A percentile compares a stretch with the other conserved stretches of the same genome.
These are phyloP conservation scores for Pochonia chlamydosporia DNA, from an alignment of 2,329 filamentous ascomycete species.

Conservation along the genomic window DNA sequence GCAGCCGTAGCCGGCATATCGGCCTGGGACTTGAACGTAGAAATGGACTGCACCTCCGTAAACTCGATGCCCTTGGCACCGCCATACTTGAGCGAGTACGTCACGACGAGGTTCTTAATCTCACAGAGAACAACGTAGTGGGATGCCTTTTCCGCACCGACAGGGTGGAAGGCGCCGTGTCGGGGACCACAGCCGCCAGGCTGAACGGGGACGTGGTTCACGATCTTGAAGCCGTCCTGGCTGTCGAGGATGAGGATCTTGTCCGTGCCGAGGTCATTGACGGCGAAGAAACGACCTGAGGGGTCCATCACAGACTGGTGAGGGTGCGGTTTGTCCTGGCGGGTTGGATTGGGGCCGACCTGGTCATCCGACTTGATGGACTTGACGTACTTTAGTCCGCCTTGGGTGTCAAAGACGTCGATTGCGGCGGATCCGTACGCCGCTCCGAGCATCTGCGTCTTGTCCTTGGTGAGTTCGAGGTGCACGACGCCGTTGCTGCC, in stretches of 20 bases:
- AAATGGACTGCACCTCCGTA: slow-evolving; percentile 29
- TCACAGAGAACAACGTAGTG: slow-evolving; percentile 45
- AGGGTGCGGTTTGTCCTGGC: slow-evolving; percentile 31
- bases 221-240: slow-evolving; percentile 33
- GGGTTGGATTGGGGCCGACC: slow-evolving; percentile 25
- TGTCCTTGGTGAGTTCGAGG: slow-evolving; percentile 39
- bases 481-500: slow-evolving; percentile 40
- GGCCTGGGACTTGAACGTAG: slow-evolving; percentile 31
- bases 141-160: slow-evolving; percentile 25
- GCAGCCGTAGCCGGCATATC: slow-evolving; percentile 30
- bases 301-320: slow-evolving; percentile 45
- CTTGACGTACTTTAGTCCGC: slow-evolving; percentile 32
- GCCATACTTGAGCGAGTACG: slow-evolving; percentile 35
- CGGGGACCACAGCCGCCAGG: slow-evolving; percentile 41
- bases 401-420: slow-evolving; percentile 39
- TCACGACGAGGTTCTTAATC: slow-evolving; percentile 36
- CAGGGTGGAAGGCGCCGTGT: slow-evolving; percentile 42
- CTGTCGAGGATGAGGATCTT: slow-evolving; percentile 40
- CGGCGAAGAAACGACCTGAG: slow-evolving; percentile 41
- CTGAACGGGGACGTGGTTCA: slow-evolving; percentile 24
- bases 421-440: slow-evolving; percentile 35
- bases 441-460: slow-evolving; percentile 38
- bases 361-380: slow-evolving; percentile 27
- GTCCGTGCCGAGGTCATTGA: slow-evolving; percentile 45
- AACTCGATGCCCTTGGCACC: slow-evolving; percentile 28